A percentile compares a stretch with the other conserved stretches of the same genome.
These are phyloP conservation scores for Chlamydomonas schloesseri DNA, from an alignment of 139 green algal species.

Conservation along the genomic window DNA sequence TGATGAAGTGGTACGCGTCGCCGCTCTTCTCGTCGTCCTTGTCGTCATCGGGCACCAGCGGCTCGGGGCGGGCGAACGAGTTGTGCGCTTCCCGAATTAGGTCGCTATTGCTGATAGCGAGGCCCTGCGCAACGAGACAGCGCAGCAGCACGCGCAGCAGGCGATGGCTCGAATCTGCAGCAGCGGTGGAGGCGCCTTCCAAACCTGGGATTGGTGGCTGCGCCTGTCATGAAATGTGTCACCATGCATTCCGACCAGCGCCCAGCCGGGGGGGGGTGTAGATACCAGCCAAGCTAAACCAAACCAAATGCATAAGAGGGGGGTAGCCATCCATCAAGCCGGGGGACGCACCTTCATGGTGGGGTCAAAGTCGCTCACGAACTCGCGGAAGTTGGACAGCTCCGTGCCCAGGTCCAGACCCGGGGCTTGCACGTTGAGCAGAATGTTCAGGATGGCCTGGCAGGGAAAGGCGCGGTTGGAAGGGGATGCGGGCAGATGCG, in stretches of 20 bases:
- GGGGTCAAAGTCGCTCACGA: slow-evolving; percentile 85
- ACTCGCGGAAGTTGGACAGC: slow-evolving; percentile 85
- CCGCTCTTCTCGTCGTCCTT: slow-evolving; percentile 46
- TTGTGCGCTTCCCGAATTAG: slow-evolving; percentile 95
- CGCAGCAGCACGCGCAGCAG: not conserved
- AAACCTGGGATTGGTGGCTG: not conserved
- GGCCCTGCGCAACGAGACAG: slow-evolving; percentile 47
- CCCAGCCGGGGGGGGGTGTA: too few relatives aligned
- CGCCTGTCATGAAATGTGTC: not conserved
- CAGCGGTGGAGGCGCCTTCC: too few relatives aligned
- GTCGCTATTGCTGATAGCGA: slow-evolving; percentile 97
- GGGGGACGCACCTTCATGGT: not conserved
- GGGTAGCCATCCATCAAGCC: too few relatives aligned
- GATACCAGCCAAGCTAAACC: too few relatives aligned
- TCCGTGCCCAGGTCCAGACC: slow-evolving; percentile 77
- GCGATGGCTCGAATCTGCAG: too few relatives aligned
- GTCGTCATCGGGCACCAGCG: slow-evolving; percentile 85
- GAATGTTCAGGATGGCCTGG: slow-evolving; percentile 94
- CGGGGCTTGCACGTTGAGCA: slow-evolving; percentile 84
- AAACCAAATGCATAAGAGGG: too few relatives aligned
- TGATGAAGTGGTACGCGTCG: slow-evolving; percentile 62
- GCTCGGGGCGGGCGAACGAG: slow-evolving; percentile 92
- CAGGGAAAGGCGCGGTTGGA: not conserved
- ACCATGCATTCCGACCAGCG: too few relatives aligned
- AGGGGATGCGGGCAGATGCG: not conserved